A percentile compares a stretch with the other conserved stretches of the same genome.
Evolutionary conservation across 2,329 filamentous ascomycete genomes (phyloP).

Genomic region (Sclerotiophoma versabilis): DNA sequence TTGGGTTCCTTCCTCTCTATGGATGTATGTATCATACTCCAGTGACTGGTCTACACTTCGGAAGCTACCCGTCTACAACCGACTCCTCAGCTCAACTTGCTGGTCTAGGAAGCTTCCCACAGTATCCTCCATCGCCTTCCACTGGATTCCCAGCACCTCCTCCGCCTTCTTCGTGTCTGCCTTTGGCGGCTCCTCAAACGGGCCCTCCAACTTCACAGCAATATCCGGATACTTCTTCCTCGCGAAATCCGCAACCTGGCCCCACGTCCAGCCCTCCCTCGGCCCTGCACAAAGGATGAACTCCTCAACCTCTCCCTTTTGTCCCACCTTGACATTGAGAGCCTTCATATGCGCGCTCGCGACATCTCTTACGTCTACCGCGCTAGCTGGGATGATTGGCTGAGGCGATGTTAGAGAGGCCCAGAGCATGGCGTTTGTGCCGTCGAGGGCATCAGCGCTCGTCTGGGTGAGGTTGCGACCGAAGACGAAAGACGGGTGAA

Average conservation of each 20-base stretch:
- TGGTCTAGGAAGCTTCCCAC: conserved; percentile 1
- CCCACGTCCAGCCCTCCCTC: conserved; percentile 23
- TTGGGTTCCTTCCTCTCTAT: too few species aligned
- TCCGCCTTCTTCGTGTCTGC: conserved; percentile 22
- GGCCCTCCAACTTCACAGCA: conserved; percentile 12
- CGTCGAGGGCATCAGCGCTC: conserved; percentile 18
- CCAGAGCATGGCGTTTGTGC: conserved; percentile 32
- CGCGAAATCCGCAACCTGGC: conserved; percentile 19
- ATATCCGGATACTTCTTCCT: conserved; percentile 24
- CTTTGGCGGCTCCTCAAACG: conserved; percentile 5
- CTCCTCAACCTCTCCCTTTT: neutral
- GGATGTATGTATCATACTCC: too few species aligned
- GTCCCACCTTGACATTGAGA: neutral
- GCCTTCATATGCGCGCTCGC: conserved; percentile 35
- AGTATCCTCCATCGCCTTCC: conserved; percentile 19
- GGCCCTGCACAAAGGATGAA: conserved; percentile 3
- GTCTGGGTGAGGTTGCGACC: conserved; percentile 31
- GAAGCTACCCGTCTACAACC: neutral
- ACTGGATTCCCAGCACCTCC: conserved; percentile 23
- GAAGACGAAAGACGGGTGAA: conserved; percentile 36
- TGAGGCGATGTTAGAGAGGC: conserved; percentile 6
- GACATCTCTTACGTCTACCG: conserved; percentile 38
- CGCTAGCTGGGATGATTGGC: conserved; percentile 19
- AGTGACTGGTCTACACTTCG: too few species aligned
- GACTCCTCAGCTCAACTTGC: neutral